Conservation (phyloP, 2,329 filamentous ascomycete species). For the Ascochyta pisi region DNA sequence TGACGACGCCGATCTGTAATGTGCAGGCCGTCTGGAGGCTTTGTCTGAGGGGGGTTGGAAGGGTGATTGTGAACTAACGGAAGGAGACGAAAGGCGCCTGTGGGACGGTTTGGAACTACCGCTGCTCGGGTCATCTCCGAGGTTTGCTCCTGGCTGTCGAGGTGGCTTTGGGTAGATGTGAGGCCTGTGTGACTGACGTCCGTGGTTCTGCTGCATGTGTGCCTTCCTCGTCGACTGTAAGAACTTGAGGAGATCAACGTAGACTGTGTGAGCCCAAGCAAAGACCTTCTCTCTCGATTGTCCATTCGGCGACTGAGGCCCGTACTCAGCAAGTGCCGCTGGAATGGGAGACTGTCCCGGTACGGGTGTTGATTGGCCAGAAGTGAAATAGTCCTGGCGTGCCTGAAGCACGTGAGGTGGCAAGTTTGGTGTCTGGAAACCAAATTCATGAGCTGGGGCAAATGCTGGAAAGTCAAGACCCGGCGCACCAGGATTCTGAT, state of each 20-base stretch:
- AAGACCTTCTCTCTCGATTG: conserved; percentile 55
- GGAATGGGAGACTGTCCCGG: conserved; percentile 28
- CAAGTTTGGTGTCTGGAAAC: conserved; percentile 6
- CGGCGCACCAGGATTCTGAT: conserved; percentile 30
- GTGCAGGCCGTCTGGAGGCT: conserved; percentile 30
- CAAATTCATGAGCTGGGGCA: conserved; percentile 27
- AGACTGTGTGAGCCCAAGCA: conserved; percentile 56
- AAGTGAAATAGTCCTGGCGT: conserved; percentile 35
- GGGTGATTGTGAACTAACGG: conserved; percentile 29
- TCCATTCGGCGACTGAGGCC: conserved; percentile 51
- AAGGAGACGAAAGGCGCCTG: conserved; percentile 42
- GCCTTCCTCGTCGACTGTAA: conserved; percentile 55
- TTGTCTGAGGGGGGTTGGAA: conserved; percentile 31
- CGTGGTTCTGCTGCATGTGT: conserved; percentile 50
- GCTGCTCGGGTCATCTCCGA: conserved; percentile 46
- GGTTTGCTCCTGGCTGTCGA: conserved; percentile 61
- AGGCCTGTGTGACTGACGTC: conserved; percentile 57
- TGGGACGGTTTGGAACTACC: conserved; percentile 40
- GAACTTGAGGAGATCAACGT: conserved; percentile 57
- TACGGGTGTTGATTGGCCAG: conserved; percentile 40
- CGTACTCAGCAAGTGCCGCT: conserved; percentile 46
- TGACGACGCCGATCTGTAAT: conserved; percentile 41
- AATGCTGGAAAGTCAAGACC: conserved; percentile 37
- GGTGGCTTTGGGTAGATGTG: conserved; percentile 69
- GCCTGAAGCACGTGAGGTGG: conserved; percentile 21